A percentile compares a stretch with the other conserved stretches of the same genome.
phyloP scores from a whole-genome alignment of 176 grass and related monocot genomes.

The Aegilops bicornis region DNA sequence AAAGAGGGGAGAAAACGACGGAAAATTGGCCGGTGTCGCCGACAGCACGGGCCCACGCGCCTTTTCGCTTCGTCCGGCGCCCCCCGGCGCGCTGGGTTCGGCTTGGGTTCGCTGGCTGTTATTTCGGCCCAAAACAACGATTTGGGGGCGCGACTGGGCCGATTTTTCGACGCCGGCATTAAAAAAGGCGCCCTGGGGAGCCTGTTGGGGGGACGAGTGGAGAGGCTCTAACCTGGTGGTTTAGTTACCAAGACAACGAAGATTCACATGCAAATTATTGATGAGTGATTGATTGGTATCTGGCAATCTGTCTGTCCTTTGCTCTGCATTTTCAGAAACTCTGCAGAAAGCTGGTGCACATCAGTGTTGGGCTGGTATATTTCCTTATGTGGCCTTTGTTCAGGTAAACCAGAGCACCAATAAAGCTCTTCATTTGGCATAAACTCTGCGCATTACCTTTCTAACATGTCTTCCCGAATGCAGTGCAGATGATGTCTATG shows the following conservation, averaged over 20 bases:
- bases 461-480: not conserved
- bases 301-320: not conserved
- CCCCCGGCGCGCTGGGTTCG: too few species aligned
- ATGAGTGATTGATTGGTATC: not conserved
- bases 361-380: conserved; percentile 57
- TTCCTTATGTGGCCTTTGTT: conserved; percentile 82
- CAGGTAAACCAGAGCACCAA: conserved; percentile 48
- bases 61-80: too few species aligned
- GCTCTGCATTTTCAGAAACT: conserved; percentile 54
- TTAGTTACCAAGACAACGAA: not conserved
- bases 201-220: too few species aligned
- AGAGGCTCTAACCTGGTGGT: not conserved
- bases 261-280: not conserved
- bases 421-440: not conserved
- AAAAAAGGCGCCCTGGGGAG: too few species aligned
- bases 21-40: too few species aligned
- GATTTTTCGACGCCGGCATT: too few species aligned
- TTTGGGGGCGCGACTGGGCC: too few species aligned
- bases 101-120: too few species aligned
- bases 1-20: too few species aligned
- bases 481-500: conserved; percentile 54
- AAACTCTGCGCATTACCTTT: not conserved
- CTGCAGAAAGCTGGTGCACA: conserved; percentile 78
- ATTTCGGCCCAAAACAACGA: too few species aligned
- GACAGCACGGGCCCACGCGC: too few species aligned